Evolutionary conservation across 257 asterid genomes (phyloP).

Genomic region (Solanum okadae): DNA sequence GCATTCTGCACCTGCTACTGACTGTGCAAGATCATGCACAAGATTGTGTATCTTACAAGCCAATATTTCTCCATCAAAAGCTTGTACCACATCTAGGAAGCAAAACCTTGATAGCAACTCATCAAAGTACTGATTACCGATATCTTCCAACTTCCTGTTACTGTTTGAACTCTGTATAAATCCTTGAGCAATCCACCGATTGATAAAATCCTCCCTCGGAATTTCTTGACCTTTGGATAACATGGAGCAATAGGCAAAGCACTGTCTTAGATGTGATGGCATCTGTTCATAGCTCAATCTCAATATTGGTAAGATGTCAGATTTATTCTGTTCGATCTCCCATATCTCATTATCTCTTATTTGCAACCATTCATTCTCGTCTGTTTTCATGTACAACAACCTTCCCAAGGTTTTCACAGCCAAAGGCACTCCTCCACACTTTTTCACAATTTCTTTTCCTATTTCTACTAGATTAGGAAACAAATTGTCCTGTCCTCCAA

Average conservation of each 20-base stretch:
- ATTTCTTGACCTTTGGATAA: constrained; percentile 41
- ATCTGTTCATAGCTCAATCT: constrained; percentile 38
- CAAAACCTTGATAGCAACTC: constrained; percentile 43
- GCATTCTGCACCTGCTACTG: constrained; percentile 36
- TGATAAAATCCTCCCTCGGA: constrained; percentile 33
- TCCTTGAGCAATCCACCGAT: constrained; percentile 56
- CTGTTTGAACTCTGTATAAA: constrained; percentile 15
- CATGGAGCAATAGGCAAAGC: constrained; percentile 56
- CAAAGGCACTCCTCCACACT: constrained; percentile 43
- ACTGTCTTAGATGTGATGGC: constrained; percentile 42
- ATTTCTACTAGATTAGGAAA: constrained; percentile 24
- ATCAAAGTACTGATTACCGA: constrained; percentile 37
- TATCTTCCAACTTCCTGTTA: constrained; percentile 18
- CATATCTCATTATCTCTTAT: constrained; percentile 34
- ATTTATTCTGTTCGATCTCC: constrained; percentile 40
- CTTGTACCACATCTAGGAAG: constrained; percentile 41
- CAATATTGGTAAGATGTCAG: constrained; percentile 32
- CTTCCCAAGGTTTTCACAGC: constrained; percentile 44
- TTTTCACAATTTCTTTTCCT: constrained; percentile 39
- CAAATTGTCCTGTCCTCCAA: constrained; percentile 13
- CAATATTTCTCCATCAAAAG: constrained; percentile 47
- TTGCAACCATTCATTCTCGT: constrained; percentile 37
- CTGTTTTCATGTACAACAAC: constrained; percentile 27
- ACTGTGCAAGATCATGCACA: constrained; percentile 47
- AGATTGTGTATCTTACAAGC: constrained; percentile 48